Base-by-base conservation (phyloP, 2,329 filamentous ascomycete species). In the Clonostachys byssicola region DNA sequence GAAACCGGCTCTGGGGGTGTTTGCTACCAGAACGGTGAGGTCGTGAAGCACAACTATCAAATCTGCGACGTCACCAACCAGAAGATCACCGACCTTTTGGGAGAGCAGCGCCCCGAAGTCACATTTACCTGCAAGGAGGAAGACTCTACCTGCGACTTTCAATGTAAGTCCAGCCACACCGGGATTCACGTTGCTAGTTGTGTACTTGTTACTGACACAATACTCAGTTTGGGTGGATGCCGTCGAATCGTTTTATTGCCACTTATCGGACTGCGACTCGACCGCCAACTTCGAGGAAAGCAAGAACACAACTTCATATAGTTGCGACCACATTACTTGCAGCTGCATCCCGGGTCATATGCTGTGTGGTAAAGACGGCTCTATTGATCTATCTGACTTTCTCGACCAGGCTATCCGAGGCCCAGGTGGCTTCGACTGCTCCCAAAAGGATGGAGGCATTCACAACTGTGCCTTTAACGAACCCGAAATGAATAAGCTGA, bases 11-110 rank as follows among this genome's bases (percentile, higher is more conserved):
- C 89, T 51, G 90, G 86, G 42, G 94, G 91, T 34, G 85, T 96
- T 12, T 99, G 94, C 71, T 97, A 96, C 64, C 86, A 89, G 60
- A 86, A 92, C 56, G 92, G 92, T 42, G 83, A 95, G 55, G 86
- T 95, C 12, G 86, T 97, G 52, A 91, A 94, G 58, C 84, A 95
- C 68, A 99, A 97, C 72, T 92, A 91, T 70, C 95, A 99, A 70
- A 94, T 96, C 73, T 99, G 94, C 70, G 89, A 95, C 66, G 94
- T 99, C 54, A 97, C 92, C 47, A 99, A 99, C 72, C 81, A 83
- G 66, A 94, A 95, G 73, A 99, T 99, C 60, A 75, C 92, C 47
- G 84, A 92, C 52, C 84, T 92, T 61, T 78, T 99, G 43, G 88
- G 91, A 58, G 85, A 87, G 41, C 82, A 91, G 67, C 87, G 89